These are phyloP conservation scores for Trametes meyenii DNA, from an alignment of 768 basidiomycete species.

Conservation along the genomic window DNA sequence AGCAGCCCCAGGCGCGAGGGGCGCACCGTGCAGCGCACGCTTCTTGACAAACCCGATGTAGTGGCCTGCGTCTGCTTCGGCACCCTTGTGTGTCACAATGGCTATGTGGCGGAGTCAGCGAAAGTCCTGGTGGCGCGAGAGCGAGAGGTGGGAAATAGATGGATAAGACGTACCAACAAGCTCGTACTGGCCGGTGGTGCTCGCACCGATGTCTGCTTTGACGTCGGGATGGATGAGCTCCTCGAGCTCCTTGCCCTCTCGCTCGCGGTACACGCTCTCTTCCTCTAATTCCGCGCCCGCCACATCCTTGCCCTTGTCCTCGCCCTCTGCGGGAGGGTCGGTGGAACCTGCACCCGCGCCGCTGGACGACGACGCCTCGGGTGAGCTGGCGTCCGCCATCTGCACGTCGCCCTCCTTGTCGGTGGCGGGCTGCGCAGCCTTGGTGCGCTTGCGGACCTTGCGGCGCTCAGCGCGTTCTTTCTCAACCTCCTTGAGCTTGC, in stretches of 20 bases:
- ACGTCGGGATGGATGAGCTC: constrained; percentile 64
- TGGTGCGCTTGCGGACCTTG: constrained; percentile 79
- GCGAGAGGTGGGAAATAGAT: background rate
- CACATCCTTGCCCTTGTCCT: constrained; percentile 33
- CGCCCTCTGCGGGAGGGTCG: constrained; percentile 25
- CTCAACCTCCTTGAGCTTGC: constrained; percentile 76
- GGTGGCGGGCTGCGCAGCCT: constrained; percentile 38
- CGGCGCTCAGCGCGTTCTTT: constrained; percentile 82
- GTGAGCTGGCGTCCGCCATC: constrained; percentile 44
- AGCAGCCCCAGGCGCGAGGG: background rate
- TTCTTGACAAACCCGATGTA: constrained; percentile 93
- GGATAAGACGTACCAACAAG: constrained; percentile 68
- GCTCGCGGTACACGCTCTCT: constrained; percentile 62
- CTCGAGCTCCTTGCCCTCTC: constrained; percentile 68
- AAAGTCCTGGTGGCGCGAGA: background rate
- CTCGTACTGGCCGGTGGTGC: constrained; percentile 84
- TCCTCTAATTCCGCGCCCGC: constrained; percentile 56
- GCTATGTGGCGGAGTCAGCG: constrained; percentile 45
- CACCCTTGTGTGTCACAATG: constrained; percentile 96
- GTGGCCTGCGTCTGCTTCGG: constrained; percentile 92
- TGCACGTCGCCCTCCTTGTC: constrained; percentile 47
- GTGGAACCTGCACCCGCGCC: constrained; percentile 19
- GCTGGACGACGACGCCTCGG: constrained; percentile 26
- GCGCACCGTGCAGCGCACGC: constrained; percentile 54
- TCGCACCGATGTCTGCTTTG: constrained; percentile 71